Evolutionary conservation across 2,329 filamentous ascomycete species (phyloP).

Genomic region (Phyllosticta citrichinensis): DNA sequence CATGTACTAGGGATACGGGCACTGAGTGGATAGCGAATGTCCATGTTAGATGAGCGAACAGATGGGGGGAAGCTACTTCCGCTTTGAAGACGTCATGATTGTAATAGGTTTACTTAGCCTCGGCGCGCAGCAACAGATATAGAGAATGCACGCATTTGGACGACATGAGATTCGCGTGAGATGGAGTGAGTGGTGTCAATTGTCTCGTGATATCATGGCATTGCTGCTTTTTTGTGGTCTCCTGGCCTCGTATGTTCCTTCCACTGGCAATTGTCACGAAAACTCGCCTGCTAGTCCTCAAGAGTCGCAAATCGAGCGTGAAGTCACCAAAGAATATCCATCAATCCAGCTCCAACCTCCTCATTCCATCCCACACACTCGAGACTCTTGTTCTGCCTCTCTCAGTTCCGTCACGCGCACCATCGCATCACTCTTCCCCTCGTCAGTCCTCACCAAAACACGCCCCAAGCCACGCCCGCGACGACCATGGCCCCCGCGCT

Average conservation of each 20-base stretch:
- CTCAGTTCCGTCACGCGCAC: no score
- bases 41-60: neutral
- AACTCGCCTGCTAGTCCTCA: no score
- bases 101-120: neutral
- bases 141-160: neutral
- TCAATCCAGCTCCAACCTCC: no score
- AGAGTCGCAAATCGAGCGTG: no score
- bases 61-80: neutral
- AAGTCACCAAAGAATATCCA: no score
- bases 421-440: no score
- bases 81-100: neutral
- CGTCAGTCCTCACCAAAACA: neutral
- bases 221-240: neutral
- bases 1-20: neutral
- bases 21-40: neutral
- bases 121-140: neutral
- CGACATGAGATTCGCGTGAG: no score
- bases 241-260: no score
- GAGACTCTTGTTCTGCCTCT: no score
- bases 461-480: conserved; percentile 21
- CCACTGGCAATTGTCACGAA: no score
- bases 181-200: no score
- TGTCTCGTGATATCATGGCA: neutral
- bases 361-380: no score
- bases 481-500: conserved; percentile 65